Evolutionary conservation across 495 filamentous ascomycete genomes (phyloP).

Genomic region (Aspergillus conjunctus): DNA sequence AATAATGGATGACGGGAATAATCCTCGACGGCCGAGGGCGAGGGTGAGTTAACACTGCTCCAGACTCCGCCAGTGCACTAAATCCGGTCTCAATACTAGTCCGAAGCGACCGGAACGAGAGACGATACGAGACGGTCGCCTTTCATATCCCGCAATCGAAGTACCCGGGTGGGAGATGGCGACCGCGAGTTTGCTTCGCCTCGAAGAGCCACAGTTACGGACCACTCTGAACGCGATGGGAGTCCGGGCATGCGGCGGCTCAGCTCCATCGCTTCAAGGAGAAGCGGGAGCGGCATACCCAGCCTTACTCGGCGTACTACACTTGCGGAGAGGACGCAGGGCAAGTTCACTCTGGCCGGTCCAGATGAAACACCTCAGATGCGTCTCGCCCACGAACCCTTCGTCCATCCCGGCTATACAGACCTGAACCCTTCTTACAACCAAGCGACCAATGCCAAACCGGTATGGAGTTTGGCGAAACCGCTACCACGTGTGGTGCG

Average conservation of each 20-base stretch:
- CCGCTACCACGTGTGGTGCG: slow-evolving; percentile 52
- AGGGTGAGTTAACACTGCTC: not conserved
- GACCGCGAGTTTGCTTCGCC: not conserved
- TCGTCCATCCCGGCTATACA: slow-evolving; percentile 47
- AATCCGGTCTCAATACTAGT: slow-evolving; percentile 1
- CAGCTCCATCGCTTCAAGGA: slow-evolving; percentile 9
- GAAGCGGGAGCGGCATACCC: slow-evolving; percentile 23
- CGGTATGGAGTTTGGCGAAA: slow-evolving; percentile 53
- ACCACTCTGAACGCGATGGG: not conserved
- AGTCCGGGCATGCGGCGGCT: slow-evolving; percentile 5
- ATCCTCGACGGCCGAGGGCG: not conserved
- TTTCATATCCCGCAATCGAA: not conserved
- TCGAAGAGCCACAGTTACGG: not conserved
- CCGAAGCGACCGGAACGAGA: slow-evolving; percentile 5
- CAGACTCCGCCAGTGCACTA: too few relatives aligned
- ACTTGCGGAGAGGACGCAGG: slow-evolving; percentile 35
- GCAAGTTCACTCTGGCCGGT: slow-evolving; percentile 42
- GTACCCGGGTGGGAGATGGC: not conserved
- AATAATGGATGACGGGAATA: not conserved
- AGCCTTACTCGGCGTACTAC: slow-evolving; percentile 37
- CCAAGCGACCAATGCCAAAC: slow-evolving; percentile 41
- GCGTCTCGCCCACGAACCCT: slow-evolving; percentile 41
- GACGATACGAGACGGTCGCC: not conserved
- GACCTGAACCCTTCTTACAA: slow-evolving; percentile 51
- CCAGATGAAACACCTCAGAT: slow-evolving; percentile 42